Evolutionary conservation across 108 stramenopile species (phyloP), one percentile per base, ranked within the genome.

Genomic region (Pseudonitzschia delicatissima): DNA sequence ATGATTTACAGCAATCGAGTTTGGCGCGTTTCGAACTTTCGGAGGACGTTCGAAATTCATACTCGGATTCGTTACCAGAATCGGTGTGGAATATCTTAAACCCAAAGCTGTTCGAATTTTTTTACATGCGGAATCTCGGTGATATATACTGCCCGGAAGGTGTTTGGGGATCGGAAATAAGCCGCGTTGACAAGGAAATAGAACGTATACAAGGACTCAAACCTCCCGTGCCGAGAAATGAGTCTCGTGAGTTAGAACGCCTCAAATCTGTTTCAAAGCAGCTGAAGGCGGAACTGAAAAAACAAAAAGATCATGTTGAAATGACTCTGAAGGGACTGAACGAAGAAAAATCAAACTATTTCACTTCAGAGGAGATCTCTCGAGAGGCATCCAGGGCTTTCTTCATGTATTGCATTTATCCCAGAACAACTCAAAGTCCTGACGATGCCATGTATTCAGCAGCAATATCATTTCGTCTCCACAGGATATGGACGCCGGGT

Each of bases 371-470:
- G 35, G 50, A 27, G 20, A 55, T 51, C 15, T 55, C 74, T 47
- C 52, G 34, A 55, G 64, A 64, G 20, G 68, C 74, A 15, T 73
- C 81, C 27, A 63, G 73, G 25, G 69, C 77, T 1, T 89, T 95
- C 40, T 67, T 95, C 27, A 72, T 77, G 2, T 58, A 73, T 66
- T 96, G 95, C 71, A 62, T 93, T 17, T 90, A 77, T 67, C 92
- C 90, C 4, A 67, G 95, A 5, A 81, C 82, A 57, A 35, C 84
- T 17, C 66, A 80, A 29, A 86, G 80, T 52, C 95, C 95, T 8
- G 95, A 93, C 57, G 93, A 96, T 64, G 85, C 95, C 34, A 70
- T 90, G 42, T 96, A 80, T 69, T 92, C 86, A 51, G 84, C 90
- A 8, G 78, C 73, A 23, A 91, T 96, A 62, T 64, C 86, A 0